Evolutionary conservation across 352 stramenopile species (phyloP).

Genomic region (Phytophthora tentaculata): DNA sequence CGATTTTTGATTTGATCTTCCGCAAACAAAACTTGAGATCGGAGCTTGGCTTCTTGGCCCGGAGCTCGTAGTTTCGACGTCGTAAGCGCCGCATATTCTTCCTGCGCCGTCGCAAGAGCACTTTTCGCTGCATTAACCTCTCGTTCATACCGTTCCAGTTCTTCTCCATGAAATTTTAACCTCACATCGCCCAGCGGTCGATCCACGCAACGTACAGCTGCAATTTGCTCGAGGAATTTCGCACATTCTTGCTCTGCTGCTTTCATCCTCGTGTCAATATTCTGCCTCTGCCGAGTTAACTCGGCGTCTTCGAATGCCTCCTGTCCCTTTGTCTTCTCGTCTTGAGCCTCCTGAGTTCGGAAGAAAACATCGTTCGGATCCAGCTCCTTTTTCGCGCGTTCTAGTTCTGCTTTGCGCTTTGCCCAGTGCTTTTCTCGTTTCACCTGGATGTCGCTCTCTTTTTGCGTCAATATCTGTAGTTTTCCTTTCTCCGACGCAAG

Average conservation of each 20-base stretch:
- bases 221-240: constrained; percentile 41
- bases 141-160: constrained; percentile 51
- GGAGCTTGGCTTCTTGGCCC: constrained; percentile 59
- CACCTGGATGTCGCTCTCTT: constrained; percentile 45
- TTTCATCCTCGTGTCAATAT: constrained; percentile 52
- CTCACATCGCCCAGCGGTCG: constrained; percentile 56
- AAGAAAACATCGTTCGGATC: constrained; percentile 86
- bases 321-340: constrained; percentile 61
- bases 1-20: constrained; percentile 73
- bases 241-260: constrained; percentile 48
- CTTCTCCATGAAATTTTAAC: constrained; percentile 66
- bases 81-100: constrained; percentile 74
- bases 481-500: constrained; percentile 63
- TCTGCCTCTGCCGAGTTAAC: constrained; percentile 46
- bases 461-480: constrained; percentile 53
- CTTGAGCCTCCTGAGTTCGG: constrained; percentile 62
- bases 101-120: constrained; percentile 52
- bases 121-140: constrained; percentile 61
- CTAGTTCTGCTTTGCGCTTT: constrained; percentile 65
- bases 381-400: constrained; percentile 73
- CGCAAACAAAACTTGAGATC: constrained; percentile 73
- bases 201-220: constrained; percentile 45
- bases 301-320: constrained; percentile 66
- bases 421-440: constrained; percentile 72
- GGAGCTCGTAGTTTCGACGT: constrained; percentile 51